phyloP scores from a whole-genome alignment of 1,139 yeast genomes.

The Hansenula sp. region DNA sequence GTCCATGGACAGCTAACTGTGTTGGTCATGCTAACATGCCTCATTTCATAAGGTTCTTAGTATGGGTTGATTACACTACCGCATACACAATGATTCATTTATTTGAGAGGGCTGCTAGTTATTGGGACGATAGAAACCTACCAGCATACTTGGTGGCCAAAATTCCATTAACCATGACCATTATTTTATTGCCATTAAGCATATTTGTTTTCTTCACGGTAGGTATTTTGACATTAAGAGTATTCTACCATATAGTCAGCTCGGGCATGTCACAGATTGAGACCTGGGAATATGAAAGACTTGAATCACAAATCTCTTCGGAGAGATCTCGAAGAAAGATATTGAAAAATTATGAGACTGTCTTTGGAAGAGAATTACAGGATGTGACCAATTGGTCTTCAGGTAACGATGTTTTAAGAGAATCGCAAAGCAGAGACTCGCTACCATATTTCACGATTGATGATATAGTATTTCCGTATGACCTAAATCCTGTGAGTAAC shows the following conservation, averaged over 20 bases:
- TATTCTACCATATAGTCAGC: conserved; percentile 49
- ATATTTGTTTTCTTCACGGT: conserved; percentile 59
- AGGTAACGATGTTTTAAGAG: conserved; percentile 19
- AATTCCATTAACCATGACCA: conserved; percentile 51
- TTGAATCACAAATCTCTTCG: conserved; percentile 58
- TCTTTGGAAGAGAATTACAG: conserved; percentile 45
- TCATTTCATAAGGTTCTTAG: conserved; percentile 74
- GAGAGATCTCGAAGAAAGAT: conserved; percentile 51
- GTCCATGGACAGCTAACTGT: conserved; percentile 83
- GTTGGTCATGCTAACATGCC: conserved; percentile 80
- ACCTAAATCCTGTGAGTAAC: conserved; percentile 59
- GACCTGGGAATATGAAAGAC: conserved; percentile 85
- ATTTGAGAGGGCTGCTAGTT: conserved; percentile 34
- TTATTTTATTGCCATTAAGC: conserved; percentile 53
- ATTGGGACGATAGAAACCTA: conserved; percentile 50
- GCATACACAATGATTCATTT: conserved; percentile 44
- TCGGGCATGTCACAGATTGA: conserved; percentile 91
- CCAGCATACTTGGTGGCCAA: conserved; percentile 59
- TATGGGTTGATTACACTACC: conserved; percentile 62
- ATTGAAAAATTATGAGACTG: conserved; percentile 37
- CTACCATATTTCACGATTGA: conserved; percentile 42
- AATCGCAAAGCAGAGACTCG: conserved; percentile 12
- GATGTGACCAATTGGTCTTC: conserved; percentile 43
- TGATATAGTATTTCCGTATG: conserved; percentile 66
- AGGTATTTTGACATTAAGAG: conserved; percentile 54